Evolutionary conservation across 2,329 filamentous ascomycete species (phyloP).

Genomic region (Neofusicoccum umdonicola): DNA sequence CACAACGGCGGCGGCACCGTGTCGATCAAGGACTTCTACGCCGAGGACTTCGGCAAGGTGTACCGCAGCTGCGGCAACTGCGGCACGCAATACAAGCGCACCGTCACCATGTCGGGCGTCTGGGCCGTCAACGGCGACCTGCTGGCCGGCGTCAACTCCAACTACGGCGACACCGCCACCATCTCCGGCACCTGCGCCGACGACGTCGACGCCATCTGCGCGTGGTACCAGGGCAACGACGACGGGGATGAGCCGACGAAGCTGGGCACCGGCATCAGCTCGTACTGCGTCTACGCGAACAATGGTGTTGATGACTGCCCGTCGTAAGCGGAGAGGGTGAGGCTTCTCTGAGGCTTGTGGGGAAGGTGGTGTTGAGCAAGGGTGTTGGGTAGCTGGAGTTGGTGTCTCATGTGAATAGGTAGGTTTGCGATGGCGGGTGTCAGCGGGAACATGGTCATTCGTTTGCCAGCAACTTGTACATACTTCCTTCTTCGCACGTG

Average conservation of each 20-base stretch:
- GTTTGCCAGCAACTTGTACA: too few relatives aligned
- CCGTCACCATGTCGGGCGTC: slow-evolving; percentile 20
- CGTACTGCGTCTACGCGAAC: not conserved
- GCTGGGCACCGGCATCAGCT: not conserved
- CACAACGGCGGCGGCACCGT: slow-evolving; percentile 34
- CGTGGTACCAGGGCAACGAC: slow-evolving; percentile 32
- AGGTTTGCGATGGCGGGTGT: too few relatives aligned
- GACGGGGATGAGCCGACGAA: slow-evolving; percentile 9
- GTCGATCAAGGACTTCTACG: slow-evolving; percentile 31
- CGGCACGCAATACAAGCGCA: slow-evolving; percentile 43
- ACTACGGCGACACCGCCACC: slow-evolving; percentile 40
- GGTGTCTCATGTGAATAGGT: too few relatives aligned
- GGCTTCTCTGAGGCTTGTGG: too few relatives aligned
- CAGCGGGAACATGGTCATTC: too few relatives aligned
- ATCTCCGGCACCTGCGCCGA: slow-evolving; percentile 23
- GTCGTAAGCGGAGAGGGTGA: not conserved
- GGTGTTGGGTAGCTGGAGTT: too few relatives aligned
- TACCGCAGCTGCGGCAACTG: slow-evolving; percentile 31
- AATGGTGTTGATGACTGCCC: slow-evolving; percentile 8
- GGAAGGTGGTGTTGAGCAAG: too few relatives aligned
- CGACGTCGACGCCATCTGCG: slow-evolving; percentile 34
- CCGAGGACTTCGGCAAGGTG: slow-evolving; percentile 30
- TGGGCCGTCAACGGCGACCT: not conserved
- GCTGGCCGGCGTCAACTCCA: slow-evolving; percentile 28
- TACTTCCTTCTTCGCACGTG: too few relatives aligned